A percentile compares a stretch with the other conserved stretches of the same genome.
These are phyloP conservation scores for Volvox reticuliferus DNA, from an alignment of 139 green algal species.

Conservation along the genomic window DNA sequence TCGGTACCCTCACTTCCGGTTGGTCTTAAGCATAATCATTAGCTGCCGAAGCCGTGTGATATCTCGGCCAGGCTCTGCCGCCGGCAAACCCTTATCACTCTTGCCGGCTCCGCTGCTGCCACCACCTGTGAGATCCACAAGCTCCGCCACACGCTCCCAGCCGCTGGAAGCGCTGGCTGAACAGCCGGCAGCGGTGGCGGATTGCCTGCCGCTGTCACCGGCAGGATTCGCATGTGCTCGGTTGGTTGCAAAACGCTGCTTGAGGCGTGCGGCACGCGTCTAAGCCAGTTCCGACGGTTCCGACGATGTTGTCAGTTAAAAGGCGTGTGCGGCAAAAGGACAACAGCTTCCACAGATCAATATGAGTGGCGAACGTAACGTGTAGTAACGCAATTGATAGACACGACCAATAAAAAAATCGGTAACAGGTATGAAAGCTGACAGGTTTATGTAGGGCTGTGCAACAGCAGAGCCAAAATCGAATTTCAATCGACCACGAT, in stretches of 20 bases:
- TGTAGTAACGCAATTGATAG: no score
- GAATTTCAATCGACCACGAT: no score
- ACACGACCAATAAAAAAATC: no score
- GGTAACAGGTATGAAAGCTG: no score
- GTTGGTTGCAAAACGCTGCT: slow-evolving; percentile 41
- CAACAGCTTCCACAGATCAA: no score
- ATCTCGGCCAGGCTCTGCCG: not conserved
- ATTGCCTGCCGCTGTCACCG: not conserved
- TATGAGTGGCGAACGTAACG: no score
- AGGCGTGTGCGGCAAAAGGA: no score
- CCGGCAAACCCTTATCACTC: not conserved
- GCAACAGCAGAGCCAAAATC: no score
- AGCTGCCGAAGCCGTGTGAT: slow-evolving; percentile 10
- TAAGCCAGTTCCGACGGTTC: not conserved
- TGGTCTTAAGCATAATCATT: slow-evolving; percentile 5
- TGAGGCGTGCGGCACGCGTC: slow-evolving; percentile 2
- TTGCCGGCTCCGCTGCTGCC: not conserved
- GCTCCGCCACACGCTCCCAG: slow-evolving; percentile 29
- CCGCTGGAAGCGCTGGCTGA: not conserved
- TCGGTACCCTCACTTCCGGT: not conserved
- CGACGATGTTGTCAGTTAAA: no score
- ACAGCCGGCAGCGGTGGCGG: not conserved
- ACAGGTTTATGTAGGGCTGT: no score
- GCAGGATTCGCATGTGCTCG: not conserved
- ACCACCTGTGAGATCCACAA: slow-evolving; percentile 18